A percentile compares a stretch with the other conserved stretches of the same genome.
These are phyloP conservation scores for Geotrichum phurueaensis DNA, from an alignment of 1,139 yeast species.

Conservation along the genomic window DNA sequence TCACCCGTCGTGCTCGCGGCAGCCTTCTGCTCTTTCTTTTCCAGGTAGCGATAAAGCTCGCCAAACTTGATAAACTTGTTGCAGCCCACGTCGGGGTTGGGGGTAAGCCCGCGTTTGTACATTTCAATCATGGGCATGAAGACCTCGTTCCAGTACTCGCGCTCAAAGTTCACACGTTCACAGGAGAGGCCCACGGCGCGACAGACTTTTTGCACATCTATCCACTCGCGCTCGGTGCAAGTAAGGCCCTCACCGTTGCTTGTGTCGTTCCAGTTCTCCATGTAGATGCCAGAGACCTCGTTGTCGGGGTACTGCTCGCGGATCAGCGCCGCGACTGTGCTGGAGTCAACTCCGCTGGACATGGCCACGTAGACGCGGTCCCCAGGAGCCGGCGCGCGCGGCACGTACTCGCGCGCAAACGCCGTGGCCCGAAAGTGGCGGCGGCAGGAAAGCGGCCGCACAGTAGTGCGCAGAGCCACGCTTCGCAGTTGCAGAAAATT, in stretches of 20 bases:
- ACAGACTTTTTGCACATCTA: slow-evolving; percentile 67
- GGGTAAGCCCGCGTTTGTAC: slow-evolving; percentile 72
- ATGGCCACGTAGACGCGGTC: slow-evolving; percentile 78
- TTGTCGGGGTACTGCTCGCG: slow-evolving; percentile 40
- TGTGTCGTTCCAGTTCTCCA: slow-evolving; percentile 75
- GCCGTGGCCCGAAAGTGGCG: background rate
- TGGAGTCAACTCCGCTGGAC: slow-evolving; percentile 97
- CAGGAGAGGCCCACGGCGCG: slow-evolving; percentile 57
- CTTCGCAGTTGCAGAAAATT: too few relatives aligned
- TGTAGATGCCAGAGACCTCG: slow-evolving; percentile 72
- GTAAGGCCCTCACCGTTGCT: too few relatives aligned
- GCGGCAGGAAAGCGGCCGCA: too few relatives aligned
- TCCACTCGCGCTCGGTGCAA: slow-evolving; percentile 76
- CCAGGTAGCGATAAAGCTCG: slow-evolving; percentile 47
- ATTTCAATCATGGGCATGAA: slow-evolving; percentile 82
- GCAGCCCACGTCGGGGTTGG: slow-evolving; percentile 92
- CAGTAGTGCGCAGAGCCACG: too few relatives aligned
- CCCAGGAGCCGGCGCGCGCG: slow-evolving; percentile 18
- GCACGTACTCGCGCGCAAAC: slow-evolving; percentile 1
- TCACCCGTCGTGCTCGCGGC: too few relatives aligned
- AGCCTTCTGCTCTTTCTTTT: slow-evolving; percentile 9
- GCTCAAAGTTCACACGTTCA: slow-evolving; percentile 75
- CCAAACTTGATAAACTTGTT: slow-evolving; percentile 86
- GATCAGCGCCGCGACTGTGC: slow-evolving; percentile 76
- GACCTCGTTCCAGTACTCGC: slow-evolving; percentile 87